Evolutionary conservation across 441 rosid species (phyloP).

Genomic region (Euphorbia celastroides): DNA sequence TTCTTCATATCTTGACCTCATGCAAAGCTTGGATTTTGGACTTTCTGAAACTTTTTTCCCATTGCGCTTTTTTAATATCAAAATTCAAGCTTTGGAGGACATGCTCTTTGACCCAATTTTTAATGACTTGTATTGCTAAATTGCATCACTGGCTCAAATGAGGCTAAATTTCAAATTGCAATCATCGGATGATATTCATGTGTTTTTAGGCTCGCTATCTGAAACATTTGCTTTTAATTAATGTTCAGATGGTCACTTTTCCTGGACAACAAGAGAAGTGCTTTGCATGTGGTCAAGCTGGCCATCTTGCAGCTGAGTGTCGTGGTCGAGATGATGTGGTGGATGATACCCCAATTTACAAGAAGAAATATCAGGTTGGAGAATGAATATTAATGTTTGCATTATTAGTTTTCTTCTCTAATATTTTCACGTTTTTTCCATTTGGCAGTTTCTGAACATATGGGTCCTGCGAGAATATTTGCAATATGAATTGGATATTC

Average conservation of each 20-base stretch:
- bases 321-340: slow-evolving; percentile 44
- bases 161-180: background rate
- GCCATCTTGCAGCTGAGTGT: slow-evolving; percentile 96
- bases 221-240: slow-evolving; percentile 9
- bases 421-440: slow-evolving; percentile 7
- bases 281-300: slow-evolving; percentile 82
- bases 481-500: slow-evolving; percentile 77
- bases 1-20: background rate
- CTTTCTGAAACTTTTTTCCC: background rate
- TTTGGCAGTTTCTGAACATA: slow-evolving; percentile 73
- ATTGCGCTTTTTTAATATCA: background rate
- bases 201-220: slow-evolving; percentile 1
- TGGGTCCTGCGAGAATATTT: slow-evolving; percentile 95
- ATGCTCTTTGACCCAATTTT: background rate
- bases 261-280: slow-evolving; percentile 98
- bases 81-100: background rate
- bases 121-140: background rate
- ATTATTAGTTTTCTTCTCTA: slow-evolving; percentile 10
- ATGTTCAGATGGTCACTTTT: slow-evolving; percentile 59
- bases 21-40: background rate
- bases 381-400: slow-evolving; percentile 15
- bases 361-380: slow-evolving; percentile 96
- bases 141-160: background rate
- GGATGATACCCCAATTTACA: slow-evolving; percentile 73
- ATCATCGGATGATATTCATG: background rate